phyloP scores from a whole-genome alignment of 441 rosid genomes.

The Croton laevigatus region DNA sequence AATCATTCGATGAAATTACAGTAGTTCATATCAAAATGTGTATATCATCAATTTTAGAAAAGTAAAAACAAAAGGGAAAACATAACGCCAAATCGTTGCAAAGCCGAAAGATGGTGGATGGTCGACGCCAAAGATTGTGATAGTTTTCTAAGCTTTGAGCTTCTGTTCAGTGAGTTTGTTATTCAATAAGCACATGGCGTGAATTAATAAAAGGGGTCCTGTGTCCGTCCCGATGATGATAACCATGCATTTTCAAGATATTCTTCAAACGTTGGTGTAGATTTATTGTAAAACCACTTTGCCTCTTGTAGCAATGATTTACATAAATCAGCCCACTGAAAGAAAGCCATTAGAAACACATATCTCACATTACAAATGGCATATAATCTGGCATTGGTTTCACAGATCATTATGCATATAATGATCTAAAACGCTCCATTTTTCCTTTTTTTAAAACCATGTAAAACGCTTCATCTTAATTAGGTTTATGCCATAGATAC shows the following conservation, averaged over 20 bases:
- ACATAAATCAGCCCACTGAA: slow-evolving; percentile 29
- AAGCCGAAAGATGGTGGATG: slow-evolving; percentile 39
- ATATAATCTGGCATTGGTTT: too few species aligned
- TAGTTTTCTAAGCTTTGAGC: slow-evolving; percentile 18
- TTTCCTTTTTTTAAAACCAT: too few species aligned
- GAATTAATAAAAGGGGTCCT: slow-evolving; percentile 25
- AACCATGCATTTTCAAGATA: slow-evolving; percentile 34
- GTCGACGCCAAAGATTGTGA: slow-evolving; percentile 25
- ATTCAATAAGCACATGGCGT: slow-evolving; percentile 22
- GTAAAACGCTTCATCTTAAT: too few species aligned
- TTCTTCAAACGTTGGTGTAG: slow-evolving; percentile 24
- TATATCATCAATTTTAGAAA: not conserved
- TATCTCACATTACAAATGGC: too few species aligned
- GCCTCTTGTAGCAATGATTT: slow-evolving; percentile 29
- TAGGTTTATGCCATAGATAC: too few species aligned
- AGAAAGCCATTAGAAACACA: too few species aligned
- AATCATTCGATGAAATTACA: too few species aligned
- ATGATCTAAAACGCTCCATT: too few species aligned
- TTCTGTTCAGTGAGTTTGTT: slow-evolving; percentile 18
- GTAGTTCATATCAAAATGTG: not conserved
- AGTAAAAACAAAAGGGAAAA: not conserved
- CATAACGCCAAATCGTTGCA: slow-evolving; percentile 35
- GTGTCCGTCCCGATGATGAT: too few species aligned
- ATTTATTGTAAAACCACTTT: slow-evolving; percentile 15
- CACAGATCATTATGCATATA: too few species aligned